Conservation (phyloP, 768 basidiomycete genomes). For the Podaxis carcinomalis region DNA sequence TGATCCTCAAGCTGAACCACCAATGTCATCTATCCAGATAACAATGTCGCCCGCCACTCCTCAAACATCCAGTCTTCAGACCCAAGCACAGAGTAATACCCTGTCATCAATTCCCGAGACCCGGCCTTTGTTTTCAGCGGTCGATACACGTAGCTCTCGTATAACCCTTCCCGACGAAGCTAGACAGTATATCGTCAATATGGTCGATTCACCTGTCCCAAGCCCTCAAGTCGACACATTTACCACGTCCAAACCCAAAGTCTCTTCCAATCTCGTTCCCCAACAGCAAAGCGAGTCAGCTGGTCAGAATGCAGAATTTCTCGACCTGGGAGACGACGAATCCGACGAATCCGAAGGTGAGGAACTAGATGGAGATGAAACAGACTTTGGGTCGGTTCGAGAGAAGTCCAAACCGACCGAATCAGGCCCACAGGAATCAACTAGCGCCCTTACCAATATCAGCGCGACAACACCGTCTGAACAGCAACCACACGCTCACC, state of each 20-base stretch:
- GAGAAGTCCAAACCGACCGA: neutral
- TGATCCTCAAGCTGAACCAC: neutral
- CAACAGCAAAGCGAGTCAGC: constrained; percentile 7
- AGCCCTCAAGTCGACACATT: constrained; percentile 46
- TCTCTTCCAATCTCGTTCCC: constrained; percentile 18
- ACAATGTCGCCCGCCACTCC: constrained; percentile 9
- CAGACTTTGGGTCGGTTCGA: constrained; percentile 14
- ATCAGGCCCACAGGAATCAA: neutral
- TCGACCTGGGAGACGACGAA: constrained; percentile 59
- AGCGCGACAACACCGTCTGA: constrained; percentile 1
- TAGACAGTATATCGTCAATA: constrained; percentile 63
- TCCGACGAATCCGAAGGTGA: constrained; percentile 38
- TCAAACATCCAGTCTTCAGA: neutral
- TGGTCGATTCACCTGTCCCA: constrained; percentile 58
- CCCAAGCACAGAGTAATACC: neutral
- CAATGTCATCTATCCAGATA: constrained; percentile 5
- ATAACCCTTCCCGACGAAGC: constrained; percentile 77
- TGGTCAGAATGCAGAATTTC: constrained; percentile 47
- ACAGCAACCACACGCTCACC: neutral
- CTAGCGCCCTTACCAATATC: neutral
- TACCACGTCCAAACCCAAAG: constrained; percentile 21
- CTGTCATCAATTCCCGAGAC: neutral
- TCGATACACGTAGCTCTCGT: constrained; percentile 38
- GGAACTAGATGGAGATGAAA: constrained; percentile 35
- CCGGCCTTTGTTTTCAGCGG: constrained; percentile 8